Evolutionary conservation across 164 flowering plant species (phyloP).

Genomic region (Euptelea pleiosperma): DNA sequence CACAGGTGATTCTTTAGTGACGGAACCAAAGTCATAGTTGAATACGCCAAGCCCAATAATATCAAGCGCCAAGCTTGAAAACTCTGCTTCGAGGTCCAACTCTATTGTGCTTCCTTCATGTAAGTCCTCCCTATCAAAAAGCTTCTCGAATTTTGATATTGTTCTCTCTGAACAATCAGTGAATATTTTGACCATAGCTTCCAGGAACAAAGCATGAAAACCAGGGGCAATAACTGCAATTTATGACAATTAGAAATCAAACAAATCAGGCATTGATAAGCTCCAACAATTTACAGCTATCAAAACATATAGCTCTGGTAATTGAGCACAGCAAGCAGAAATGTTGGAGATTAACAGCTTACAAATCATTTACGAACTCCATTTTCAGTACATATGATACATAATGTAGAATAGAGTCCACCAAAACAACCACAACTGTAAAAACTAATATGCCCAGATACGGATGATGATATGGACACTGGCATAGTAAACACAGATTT

Average conservation of each 20-base stretch:
- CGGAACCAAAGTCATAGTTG: conserved; percentile 95
- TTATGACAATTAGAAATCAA: conserved; percentile 1
- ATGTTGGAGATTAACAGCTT: neutral
- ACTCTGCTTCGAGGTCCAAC: conserved; percentile 96
- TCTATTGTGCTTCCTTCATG: conserved; percentile 41
- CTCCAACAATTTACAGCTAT: neutral
- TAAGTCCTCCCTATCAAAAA: conserved; percentile 34
- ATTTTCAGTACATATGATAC: too few relatives aligned
- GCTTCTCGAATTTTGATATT: conserved; percentile 58
- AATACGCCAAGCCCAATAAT: conserved; percentile 93
- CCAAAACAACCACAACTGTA: too few relatives aligned
- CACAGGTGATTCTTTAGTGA: conserved; percentile 93
- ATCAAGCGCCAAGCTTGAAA: conserved; percentile 94
- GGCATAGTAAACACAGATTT: too few relatives aligned
- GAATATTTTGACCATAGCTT: conserved; percentile 82
- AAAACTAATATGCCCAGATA: too few relatives aligned
- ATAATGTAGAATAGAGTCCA: too few relatives aligned
- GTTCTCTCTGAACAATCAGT: conserved; percentile 69
- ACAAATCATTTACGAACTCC: too few relatives aligned
- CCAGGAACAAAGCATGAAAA: conserved; percentile 82
- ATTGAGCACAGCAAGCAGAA: neutral
- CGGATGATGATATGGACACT: too few relatives aligned
- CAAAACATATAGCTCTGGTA: neutral
- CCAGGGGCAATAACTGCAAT: conserved; percentile 92
- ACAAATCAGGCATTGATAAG: neutral